Base-by-base conservation (phyloP, 768 basidiomycete species). In the Amanita exitialis region DNA sequence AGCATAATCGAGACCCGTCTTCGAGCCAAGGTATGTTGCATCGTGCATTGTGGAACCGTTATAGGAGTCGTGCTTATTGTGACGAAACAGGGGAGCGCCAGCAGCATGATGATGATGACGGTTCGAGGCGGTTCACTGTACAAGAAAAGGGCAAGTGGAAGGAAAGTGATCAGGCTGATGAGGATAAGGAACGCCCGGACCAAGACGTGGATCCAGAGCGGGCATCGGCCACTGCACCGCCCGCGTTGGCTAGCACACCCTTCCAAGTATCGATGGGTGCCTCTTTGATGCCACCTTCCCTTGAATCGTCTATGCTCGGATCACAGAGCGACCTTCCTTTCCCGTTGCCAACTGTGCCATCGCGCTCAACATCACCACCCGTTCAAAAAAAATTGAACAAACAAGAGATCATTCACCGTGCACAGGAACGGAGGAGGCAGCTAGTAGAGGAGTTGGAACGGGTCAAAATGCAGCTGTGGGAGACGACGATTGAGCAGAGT, bases 391-490 rank as follows among this genome's bases (percentile, higher is more conserved):
- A 35, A 27, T 35, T 56, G n/a, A 54, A 56, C 42, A 57, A 58
- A 36, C 49, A 55, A 32, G 60, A 56, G 12, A 56, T 53, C 36
- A 57, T 54, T 45, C 54, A 49, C 25, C 72, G 73, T 12, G 85
- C 83, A 12, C 69, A 66, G 49, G 76, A 77, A 57, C 71, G 76
- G 58, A 75, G 77, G 53, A 64, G 65, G 49, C 69, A 77, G 56
- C 56, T 90, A 34, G 65, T 66, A 50, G 65, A 64, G 8, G 80
- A 83, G 64, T 65, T 89, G 41, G 73, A 80, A 44, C 69, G 66
- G 48, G 76, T 80, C 20, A 83, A 82, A 59, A 70, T 77, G 25
- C 79, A 83, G 58, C 63, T 88, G 51, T 88, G 87, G 87, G 84
- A 86, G 66, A 73, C 75, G 46, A 80, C 78, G 36, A 72, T 86